Base-by-base conservation (phyloP, 2,329 filamentous ascomycete genomes). In the Harringtonia lauricola region DNA sequence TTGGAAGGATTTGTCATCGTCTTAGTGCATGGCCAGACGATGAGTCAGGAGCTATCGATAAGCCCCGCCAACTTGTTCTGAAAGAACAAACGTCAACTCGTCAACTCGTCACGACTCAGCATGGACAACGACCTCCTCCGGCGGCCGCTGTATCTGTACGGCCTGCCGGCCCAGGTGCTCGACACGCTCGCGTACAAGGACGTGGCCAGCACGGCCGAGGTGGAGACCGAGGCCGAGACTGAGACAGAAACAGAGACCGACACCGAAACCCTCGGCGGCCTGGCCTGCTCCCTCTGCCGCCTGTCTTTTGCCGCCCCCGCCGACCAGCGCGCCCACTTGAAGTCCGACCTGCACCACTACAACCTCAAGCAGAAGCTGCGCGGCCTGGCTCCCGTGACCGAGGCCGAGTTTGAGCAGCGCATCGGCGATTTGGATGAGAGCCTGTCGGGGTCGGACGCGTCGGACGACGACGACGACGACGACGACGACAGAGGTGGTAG, bases 331-430 rank as follows among this genome's bases (percentile, higher is more conserved):
- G 74, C 78, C 47, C 92, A 98, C 63, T 79, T 86, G 46, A 84
- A 86, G 55, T 95, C 90, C 10, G 92, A 98, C 57, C 71, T 94
- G 39, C 92, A 98, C 61, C 76, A 83, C 51, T 98, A 95, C 65
- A 98, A 98, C 59, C 65, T 96, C 48, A 96, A 95, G 64, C 85
- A 90, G 59, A 94, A 86, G 66, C 66, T 95, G 45, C 79, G 86
- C 38, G 86, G 86, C 0, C 71, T 72, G 46, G 73, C 72, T 10
- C 64, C 85, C 0, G 82, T 95, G 2, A 76, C 78, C 2, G 92
- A 98, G 57, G 61, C 58, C 8, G 88, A 95, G 29, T 98, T 98
- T 52, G 86, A 92, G 59, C 86, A 82, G 58, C 71, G 95, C 8
- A 72, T 96, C 8, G 86, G 80, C 30, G 79, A 92, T 47, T 68